Percentiles rank a stretch among this genome's conserved stretches.
These are phyloP conservation scores for Fraxinus quadrangulata DNA, from an alignment of 257 asterid genomes.

Conservation along the genomic window DNA sequence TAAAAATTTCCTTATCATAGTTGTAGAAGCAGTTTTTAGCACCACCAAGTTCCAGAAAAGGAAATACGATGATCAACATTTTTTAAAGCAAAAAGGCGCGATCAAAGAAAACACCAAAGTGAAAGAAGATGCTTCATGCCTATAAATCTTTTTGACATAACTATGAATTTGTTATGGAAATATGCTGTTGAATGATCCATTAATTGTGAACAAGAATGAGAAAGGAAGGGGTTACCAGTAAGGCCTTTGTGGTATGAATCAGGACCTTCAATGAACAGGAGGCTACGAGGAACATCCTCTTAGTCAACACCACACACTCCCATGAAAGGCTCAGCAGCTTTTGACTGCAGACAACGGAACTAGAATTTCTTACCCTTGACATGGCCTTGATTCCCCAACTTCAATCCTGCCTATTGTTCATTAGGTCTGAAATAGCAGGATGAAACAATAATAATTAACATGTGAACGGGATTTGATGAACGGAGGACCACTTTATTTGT, in stretches of 20 bases:
- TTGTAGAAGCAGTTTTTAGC: neutral
- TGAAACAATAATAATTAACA: neutral
- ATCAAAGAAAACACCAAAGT: neutral
- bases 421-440: conserved; percentile 5
- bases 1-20: too few relatives aligned
- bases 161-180: neutral
- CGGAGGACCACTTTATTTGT: neutral
- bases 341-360: conserved; percentile 88
- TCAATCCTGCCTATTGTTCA: conserved; percentile 61
- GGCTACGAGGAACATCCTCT: conserved; percentile 74
- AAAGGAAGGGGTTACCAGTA: conserved; percentile 52
- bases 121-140: conserved; percentile 8
- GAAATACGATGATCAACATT: neutral
- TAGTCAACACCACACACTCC: conserved; percentile 56
- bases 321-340: conserved; percentile 93
- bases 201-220: neutral
- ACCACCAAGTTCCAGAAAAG: neutral
- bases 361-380: conserved; percentile 77
- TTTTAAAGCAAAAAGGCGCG: neutral
- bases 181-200: neutral
- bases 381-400: conserved; percentile 62
- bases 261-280: conserved; percentile 83
- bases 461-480: neutral
- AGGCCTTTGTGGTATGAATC: conserved; percentile 86
- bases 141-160: neutral